Conservation (phyloP, 78 protist genomes). For the Dictyostelium intermedium region DNA sequence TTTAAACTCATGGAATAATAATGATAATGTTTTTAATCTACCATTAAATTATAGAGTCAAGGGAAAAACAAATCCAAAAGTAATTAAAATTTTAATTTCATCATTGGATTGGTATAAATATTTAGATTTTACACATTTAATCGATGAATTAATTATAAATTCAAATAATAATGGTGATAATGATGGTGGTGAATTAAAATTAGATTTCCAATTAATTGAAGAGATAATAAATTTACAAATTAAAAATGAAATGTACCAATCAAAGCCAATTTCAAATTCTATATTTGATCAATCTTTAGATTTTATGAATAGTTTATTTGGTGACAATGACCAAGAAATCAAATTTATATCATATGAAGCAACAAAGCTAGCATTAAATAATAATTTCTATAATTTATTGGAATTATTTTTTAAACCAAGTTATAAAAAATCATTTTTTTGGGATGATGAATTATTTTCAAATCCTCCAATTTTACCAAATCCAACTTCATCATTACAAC, state of each 20-base stretch:
- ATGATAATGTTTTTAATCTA: background rate
- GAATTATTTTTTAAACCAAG: background rate
- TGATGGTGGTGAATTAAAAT: background rate
- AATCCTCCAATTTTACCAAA: background rate
- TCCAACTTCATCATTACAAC: background rate
- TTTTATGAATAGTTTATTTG: background rate
- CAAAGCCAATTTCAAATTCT: background rate
- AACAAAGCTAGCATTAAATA: background rate
- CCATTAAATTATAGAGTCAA: background rate
- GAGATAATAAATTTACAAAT: background rate
- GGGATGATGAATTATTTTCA: background rate
- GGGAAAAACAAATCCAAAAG: background rate
- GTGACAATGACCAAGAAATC: background rate
- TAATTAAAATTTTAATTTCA: background rate
- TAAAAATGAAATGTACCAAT: background rate
- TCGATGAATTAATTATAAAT: background rate
- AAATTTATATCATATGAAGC: background rate
- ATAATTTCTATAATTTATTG: background rate
- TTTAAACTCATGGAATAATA: background rate
- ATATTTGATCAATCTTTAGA: background rate
- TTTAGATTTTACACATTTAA: background rate
- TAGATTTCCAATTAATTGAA: background rate
- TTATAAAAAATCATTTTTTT: background rate
- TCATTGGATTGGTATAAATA: background rate
- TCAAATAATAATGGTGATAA: background rate